These are phyloP conservation scores for Mycena kentingensis DNA, from an alignment of 768 basidiomycete genomes.

Conservation along the genomic window DNA sequence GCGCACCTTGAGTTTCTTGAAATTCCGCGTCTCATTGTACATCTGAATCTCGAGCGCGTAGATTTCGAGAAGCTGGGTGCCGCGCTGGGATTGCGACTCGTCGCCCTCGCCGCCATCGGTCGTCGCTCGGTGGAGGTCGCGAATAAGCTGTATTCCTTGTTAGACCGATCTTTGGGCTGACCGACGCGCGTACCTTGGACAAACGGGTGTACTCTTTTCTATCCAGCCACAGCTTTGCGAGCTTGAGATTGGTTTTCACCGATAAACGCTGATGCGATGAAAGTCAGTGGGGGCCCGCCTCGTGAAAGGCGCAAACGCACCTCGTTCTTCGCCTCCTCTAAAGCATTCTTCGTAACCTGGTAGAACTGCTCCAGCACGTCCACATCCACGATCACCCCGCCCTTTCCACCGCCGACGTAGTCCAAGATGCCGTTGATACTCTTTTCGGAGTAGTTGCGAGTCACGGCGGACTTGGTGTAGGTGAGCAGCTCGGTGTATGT, in stretches of 20 bases:
- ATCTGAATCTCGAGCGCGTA: constrained; percentile 99
- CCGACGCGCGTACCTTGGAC: constrained; percentile 57
- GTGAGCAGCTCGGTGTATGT: constrained; percentile 86
- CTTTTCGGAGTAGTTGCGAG: constrained; percentile 96
- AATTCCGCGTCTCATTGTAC: constrained; percentile 96
- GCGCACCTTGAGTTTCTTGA: constrained; percentile 89
- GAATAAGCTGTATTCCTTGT: constrained; percentile 57
- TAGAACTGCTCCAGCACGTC: constrained; percentile 94
- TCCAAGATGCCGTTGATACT: constrained; percentile 98
- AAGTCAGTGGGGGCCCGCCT: neutral
- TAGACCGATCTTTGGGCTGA: constrained; percentile 1
- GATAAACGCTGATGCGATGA: constrained; percentile 69
- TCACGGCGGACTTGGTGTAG: constrained; percentile 95
- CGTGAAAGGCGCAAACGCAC: constrained; percentile 41
- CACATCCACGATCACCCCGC: constrained; percentile 69
- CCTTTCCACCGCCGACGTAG: constrained; percentile 91
- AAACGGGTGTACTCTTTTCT: constrained; percentile 87
- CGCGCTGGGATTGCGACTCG: constrained; percentile 83
- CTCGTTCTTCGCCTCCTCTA: constrained; percentile 96
- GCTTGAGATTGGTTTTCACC: constrained; percentile 93
- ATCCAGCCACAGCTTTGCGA: constrained; percentile 97
- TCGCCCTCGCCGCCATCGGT: constrained; percentile 62
- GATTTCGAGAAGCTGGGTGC: constrained; percentile 92
- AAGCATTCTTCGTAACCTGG: constrained; percentile 84
- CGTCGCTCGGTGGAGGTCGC: constrained; percentile 73